phyloP scores from a whole-genome alignment of 2,329 filamentous ascomycete genomes.

The Talaromyces marneffei region DNA sequence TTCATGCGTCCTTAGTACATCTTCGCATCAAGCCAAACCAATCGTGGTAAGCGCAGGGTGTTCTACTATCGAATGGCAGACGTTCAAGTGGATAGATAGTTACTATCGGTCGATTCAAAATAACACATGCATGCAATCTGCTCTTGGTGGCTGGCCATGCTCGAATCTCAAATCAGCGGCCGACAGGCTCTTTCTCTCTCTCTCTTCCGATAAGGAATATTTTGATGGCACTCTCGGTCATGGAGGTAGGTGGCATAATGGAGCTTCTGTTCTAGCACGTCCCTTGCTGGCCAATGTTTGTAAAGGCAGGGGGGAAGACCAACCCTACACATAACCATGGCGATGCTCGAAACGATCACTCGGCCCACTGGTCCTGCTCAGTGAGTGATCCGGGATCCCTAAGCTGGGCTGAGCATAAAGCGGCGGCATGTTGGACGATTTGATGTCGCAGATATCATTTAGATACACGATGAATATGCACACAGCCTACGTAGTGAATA shows the following conservation, averaged over 20 bases:
- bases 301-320: background rate
- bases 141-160: background rate
- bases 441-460: background rate
- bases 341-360: background rate
- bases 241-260: too few species aligned
- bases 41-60: background rate
- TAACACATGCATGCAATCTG: background rate
- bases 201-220: background rate
- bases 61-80: background rate
- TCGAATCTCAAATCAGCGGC: background rate
- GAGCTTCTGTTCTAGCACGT: background rate
- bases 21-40: background rate
- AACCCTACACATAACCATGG: background rate
- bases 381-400: too few species aligned
- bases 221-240: background rate
- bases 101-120: background rate
- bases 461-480: background rate
- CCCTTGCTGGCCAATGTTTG: background rate
- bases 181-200: too few species aligned
- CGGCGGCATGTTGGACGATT: background rate
- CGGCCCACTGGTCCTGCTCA: background rate
- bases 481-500: background rate
- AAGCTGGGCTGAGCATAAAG: background rate
- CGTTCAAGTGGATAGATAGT: too few species aligned
- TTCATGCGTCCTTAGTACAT: background rate